Evolutionary conservation across 2,329 filamentous ascomycete genomes (phyloP).

Genomic region (Paecilomyces formosus): DNA sequence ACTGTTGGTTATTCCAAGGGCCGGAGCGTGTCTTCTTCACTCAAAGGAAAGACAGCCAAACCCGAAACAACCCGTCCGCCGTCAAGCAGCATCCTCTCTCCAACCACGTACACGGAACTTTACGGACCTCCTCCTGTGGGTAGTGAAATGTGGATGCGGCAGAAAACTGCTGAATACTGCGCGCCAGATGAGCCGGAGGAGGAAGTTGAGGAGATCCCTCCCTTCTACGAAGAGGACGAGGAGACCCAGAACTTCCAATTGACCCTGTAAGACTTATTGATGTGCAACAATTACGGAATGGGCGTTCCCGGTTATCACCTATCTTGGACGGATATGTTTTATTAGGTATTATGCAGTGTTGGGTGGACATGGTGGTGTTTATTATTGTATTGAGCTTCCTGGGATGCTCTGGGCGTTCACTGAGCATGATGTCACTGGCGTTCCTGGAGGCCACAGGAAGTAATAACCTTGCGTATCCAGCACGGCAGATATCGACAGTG

Average conservation of each 20-base stretch:
- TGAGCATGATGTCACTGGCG: neutral
- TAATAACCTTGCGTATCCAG: neutral
- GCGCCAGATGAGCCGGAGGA: conserved; percentile 14
- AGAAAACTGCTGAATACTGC: conserved; percentile 32
- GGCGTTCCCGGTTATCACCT: conserved; percentile 1
- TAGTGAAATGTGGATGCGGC: conserved; percentile 36
- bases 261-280: conserved; percentile 19
- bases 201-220: conserved; percentile 20
- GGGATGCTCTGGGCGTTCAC: neutral
- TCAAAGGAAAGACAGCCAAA: conserved; percentile 18
- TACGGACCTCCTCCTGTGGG: conserved; percentile 35
- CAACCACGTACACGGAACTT: conserved; percentile 35
- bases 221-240: conserved; percentile 30
- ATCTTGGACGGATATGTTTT: neutral
- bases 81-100: conserved; percentile 26
- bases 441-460: neutral
- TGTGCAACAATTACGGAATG: conserved; percentile 2
- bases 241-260: conserved; percentile 33
- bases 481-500: neutral
- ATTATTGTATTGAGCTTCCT: neutral
- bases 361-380: neutral
- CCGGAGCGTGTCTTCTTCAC: conserved; percentile 36
- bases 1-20: conserved; percentile 84
- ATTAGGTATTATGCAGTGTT: neutral
- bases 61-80: conserved; percentile 13